Base-by-base conservation (phyloP, 805 yeast genomes). In the Schwanniomyces occidentalis region DNA sequence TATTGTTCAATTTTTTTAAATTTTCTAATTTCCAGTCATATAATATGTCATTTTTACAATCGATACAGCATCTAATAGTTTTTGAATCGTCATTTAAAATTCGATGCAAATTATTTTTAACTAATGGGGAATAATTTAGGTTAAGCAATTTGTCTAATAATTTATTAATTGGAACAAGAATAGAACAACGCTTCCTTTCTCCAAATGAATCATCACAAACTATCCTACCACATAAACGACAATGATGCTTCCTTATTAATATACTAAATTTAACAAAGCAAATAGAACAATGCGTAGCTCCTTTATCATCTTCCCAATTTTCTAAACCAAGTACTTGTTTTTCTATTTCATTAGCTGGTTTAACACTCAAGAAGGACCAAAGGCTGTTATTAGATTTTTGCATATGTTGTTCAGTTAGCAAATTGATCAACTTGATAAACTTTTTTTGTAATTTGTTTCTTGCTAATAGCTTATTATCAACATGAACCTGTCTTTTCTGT, bases 161-260 rank as follows among this genome's bases (percentile, higher is more conserved):
- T 8, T 65, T 49, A 14, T 53, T 54, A 2, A 82, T 46, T 0
- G 86, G 86, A 0, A 87, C 81, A 36, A 78, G 77, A 52, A 80
- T 76, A 0, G 96, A 88, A 55, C 99, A 91, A 14, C 48, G 40
- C 24, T 49, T 9, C 65, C 80, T 6, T 67, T 73, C 31, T 40
- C 61, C 33, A 56, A 39, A 46, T 9, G 58, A 47, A 45, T 80
- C 82, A 16, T 83, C 95, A 61, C 97, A 91, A 0, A 88, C 86
- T 1, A 85, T 76, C 17, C 59, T 52, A 0, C 98, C 98, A 64
- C 99, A 91, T 16, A 89, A 57, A 23, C 98, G 65, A 57, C 99
- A 93, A 56, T 91, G 99, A 54, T 93, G 98, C 45, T 83, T 86
- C 32, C 97, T 64, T 16, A 75, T 46, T 0, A 78, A 53, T 27